These are phyloP conservation scores for Acacia melanoxylon DNA, from an alignment of 306 rosid genomes.

Conservation along the genomic window DNA sequence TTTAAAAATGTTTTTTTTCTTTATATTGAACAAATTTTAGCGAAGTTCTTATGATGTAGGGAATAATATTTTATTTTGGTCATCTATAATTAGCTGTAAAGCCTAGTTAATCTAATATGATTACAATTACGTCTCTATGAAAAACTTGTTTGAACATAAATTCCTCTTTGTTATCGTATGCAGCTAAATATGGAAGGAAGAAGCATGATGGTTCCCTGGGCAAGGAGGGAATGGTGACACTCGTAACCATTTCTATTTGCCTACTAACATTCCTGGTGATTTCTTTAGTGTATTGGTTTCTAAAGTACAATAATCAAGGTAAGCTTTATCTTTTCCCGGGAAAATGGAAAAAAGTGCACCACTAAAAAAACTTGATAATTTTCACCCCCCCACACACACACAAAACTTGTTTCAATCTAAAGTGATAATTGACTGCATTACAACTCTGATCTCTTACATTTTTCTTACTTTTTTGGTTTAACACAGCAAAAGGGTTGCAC, in stretches of 20 bases:
- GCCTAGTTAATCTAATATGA: neutral
- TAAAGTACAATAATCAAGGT: neutral
- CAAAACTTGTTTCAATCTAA: neutral
- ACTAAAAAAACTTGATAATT: no score
- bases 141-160: neutral
- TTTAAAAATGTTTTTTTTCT: no score
- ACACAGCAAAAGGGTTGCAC: neutral
- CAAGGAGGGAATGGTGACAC: slow-evolving; percentile 31
- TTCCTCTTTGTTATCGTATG: neutral
- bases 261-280: neutral
- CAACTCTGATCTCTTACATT: neutral
- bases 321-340: neutral
- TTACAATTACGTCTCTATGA: no score
- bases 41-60: neutral
- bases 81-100: neutral
- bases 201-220: neutral
- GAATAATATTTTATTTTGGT: no score
- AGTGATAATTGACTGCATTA: neutral
- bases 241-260: neutral
- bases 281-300: slow-evolving; percentile 19
- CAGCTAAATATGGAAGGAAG: slow-evolving; percentile 39
- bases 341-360: no score
- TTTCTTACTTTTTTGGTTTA: neutral
- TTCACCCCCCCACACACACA: no score
- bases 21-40: no score